Evolutionary conservation across 176 grass and related monocot genomes (phyloP), one percentile per base, ranked within the genome.

Genomic region (Luzula sylvatica): DNA sequence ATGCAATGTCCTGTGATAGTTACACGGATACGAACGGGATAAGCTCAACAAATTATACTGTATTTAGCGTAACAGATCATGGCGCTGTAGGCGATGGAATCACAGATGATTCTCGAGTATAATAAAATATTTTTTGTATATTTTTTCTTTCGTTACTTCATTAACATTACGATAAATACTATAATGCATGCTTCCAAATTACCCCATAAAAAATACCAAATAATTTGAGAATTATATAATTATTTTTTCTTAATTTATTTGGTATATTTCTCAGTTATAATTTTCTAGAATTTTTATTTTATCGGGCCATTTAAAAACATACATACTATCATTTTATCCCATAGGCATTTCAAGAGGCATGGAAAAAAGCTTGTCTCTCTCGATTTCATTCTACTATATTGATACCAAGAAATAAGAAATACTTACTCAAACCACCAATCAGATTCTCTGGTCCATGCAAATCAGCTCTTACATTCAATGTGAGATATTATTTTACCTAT

Each of bases 401-500:
- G 20, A 44, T 92, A 0, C 76, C 87, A 20, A 13, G 8, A 1
- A 55, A 58, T 7, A 82, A 41, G 61, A 65, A 14, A 26, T 93
- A 82, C 29, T 66, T 81, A 35, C 60, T 86, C 0, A 64, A 68
- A 52, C 9, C 52, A 1, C 30, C 30, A 4, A 8, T 81, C 55
- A 60, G 16, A 0, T 78, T 92, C 35, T 19, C 26, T 3, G 81
- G 87, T 17, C 70, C 87, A 0, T 92, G 87, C 58, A 78, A 42
- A 22, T 81, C 81, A 35, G 15, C 11, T 44, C 14, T 81, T 9
- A 7, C 5, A 13, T 2, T 92, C 35, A 23, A 42, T 44, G 81
- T 75, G 24, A 66, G 59, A 65, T 14, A 48, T 14, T 21, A 1
- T 1, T 19, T 43, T 41, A 2, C 20, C 6, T 22, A 60, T 8